phyloP scores from a whole-genome alignment of 2,329 filamentous ascomycete genomes.

The Annulohypoxylon truncatum region DNA sequence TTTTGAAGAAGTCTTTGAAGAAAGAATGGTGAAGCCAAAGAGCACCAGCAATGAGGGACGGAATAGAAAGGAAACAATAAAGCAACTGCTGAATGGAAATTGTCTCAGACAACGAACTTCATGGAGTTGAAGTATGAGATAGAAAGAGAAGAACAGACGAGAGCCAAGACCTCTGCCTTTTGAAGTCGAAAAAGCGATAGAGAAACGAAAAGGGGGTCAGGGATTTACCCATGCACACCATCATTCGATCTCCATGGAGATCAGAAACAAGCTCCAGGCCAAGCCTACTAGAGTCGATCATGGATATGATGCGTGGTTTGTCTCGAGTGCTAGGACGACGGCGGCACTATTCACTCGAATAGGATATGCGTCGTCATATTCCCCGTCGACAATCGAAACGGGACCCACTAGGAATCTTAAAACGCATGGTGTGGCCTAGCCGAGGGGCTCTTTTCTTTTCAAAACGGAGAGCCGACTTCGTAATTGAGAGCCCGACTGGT shows the following conservation, averaged over 20 bases:
- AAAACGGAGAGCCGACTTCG: slow-evolving; percentile 15
- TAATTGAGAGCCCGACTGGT: slow-evolving; percentile 23
- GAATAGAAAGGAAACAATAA: slow-evolving; percentile 33
- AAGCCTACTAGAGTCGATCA: slow-evolving; percentile 40
- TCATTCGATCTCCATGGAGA: slow-evolving; percentile 38
- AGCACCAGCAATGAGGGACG: slow-evolving; percentile 25
- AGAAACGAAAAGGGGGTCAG: slow-evolving; percentile 24
- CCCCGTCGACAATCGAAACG: slow-evolving; percentile 33
- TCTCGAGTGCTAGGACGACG: slow-evolving; percentile 31
- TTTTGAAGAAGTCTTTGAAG: slow-evolving; percentile 30
- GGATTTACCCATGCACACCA: slow-evolving; percentile 25
- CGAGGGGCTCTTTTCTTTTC: slow-evolving; percentile 24
- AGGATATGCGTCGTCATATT: slow-evolving; percentile 37
- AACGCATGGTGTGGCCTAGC: slow-evolving; percentile 34
- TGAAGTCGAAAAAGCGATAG: slow-evolving; percentile 23
- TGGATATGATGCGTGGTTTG: slow-evolving; percentile 34
- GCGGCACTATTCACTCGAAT: slow-evolving; percentile 23
- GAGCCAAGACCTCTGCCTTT: slow-evolving; percentile 40
- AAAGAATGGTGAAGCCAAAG: slow-evolving; percentile 23
- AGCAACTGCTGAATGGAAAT: slow-evolving; percentile 34
- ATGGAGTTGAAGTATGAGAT: slow-evolving; percentile 30
- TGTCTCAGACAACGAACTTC: slow-evolving; percentile 40
- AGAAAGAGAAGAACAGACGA: slow-evolving; percentile 24
- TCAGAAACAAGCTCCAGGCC: slow-evolving; percentile 41
- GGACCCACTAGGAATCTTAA: slow-evolving; percentile 35